A percentile compares a stretch with the other conserved stretches of the same genome.
Conservation (phyloP, 164 flowering plant genomes). For the Vitis amurensis region DNA sequence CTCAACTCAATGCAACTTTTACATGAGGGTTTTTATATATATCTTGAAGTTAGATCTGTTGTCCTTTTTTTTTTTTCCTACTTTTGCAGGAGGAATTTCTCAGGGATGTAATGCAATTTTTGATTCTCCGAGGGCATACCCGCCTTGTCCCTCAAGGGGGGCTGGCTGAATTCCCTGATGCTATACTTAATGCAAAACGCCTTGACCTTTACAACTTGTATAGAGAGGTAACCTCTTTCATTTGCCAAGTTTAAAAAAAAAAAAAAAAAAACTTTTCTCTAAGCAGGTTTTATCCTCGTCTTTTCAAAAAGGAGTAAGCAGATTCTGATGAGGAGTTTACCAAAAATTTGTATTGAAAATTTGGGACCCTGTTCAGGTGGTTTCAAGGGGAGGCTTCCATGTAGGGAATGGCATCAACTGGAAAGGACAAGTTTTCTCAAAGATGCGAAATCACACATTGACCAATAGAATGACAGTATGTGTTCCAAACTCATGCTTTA, state of each 20-base stretch:
- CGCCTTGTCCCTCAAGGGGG: conserved; percentile 98
- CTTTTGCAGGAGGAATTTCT: conserved; percentile 81
- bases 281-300: too few relatives aligned
- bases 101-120: conserved; percentile 96
- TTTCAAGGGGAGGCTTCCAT: conserved; percentile 97
- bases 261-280: too few relatives aligned
- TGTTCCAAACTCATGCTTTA: conserved; percentile 1
- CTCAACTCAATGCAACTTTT: too few relatives aligned
- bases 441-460: conserved; percentile 97
- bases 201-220: conserved; percentile 94
- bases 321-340: too few relatives aligned
- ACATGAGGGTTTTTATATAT: too few relatives aligned
- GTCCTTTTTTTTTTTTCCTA: background rate
- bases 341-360: too few relatives aligned
- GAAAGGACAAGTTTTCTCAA: conserved; percentile 99
- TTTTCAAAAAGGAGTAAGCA: too few relatives aligned
- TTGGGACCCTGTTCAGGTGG: conserved; percentile 52
- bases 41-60: too few relatives aligned
- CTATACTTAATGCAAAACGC: conserved; percentile 94
- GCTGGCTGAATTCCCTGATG: conserved; percentile 95
- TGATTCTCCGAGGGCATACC: conserved; percentile 83
- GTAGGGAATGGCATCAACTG: conserved; percentile 99
- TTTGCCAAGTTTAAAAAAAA: too few relatives aligned
- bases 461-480: conserved; percentile 98
- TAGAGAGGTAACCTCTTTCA: conserved; percentile 65